Conservation (phyloP, 345 rosid species). For the Bruguiera gymnorhiza region DNA sequence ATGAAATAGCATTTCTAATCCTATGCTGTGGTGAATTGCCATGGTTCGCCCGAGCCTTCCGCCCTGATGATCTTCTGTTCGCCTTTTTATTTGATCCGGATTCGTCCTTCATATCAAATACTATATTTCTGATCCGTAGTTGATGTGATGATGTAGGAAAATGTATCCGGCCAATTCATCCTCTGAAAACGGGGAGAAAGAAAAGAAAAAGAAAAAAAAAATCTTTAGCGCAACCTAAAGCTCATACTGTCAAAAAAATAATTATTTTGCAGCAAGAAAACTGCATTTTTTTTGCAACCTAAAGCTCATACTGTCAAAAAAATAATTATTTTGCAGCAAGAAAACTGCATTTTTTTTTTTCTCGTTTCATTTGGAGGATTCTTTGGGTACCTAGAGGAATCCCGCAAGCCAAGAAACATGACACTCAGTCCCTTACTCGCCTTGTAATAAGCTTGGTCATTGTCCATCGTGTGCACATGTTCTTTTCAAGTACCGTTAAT, state of each 20-base stretch:
- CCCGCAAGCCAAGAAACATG: constrained; percentile 60
- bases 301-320: background rate
- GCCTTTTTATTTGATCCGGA: constrained; percentile 18
- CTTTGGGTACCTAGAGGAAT: constrained; percentile 43
- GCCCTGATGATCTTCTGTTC: constrained; percentile 21
- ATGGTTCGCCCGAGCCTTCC: constrained; percentile 6
- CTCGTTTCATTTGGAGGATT: background rate
- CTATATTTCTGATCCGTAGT: constrained; percentile 17
- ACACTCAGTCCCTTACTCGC: constrained; percentile 58
- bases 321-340: background rate
- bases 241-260: background rate
- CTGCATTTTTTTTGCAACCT: too few species aligned
- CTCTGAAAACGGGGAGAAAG: constrained; percentile 23
- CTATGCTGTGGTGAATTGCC: constrained; percentile 27
- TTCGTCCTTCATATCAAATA: constrained; percentile 12
- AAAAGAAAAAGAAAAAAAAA: background rate
- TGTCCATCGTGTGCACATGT: constrained; percentile 38
- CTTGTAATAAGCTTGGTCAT: constrained; percentile 50
- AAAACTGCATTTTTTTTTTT: background rate
- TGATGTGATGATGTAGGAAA: constrained; percentile 16
- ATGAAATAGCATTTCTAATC: constrained; percentile 1
- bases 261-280: background rate
- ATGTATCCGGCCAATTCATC: constrained; percentile 34
- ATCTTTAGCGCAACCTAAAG: too few species aligned
- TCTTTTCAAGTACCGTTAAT: background rate